Percentiles rank a stretch among this genome's conserved stretches.
phyloP scores from a whole-genome alignment of 805 yeast genomes.

The Candida cerambycidarum region DNA sequence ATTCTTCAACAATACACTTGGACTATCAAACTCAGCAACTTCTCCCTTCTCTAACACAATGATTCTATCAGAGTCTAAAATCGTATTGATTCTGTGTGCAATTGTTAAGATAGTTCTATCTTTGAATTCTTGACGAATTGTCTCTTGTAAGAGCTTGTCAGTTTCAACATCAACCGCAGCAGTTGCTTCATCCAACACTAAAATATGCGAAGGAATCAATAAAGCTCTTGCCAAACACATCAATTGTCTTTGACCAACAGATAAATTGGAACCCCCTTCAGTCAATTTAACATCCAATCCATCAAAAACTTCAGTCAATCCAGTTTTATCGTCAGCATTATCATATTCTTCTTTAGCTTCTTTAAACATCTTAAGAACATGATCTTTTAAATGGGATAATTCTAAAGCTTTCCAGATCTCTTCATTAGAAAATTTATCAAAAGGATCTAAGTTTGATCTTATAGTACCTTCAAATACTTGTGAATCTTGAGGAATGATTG shows the following conservation, averaged over 20 bases:
- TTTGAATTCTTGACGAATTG: slow-evolving; percentile 71
- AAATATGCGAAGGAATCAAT: slow-evolving; percentile 55
- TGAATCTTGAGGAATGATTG: slow-evolving; percentile 47
- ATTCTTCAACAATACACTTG: slow-evolving; percentile 62
- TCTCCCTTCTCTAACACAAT: slow-evolving; percentile 74
- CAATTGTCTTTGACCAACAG: slow-evolving; percentile 54
- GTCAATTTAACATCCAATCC: slow-evolving; percentile 34
- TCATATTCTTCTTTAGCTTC: slow-evolving; percentile 30
- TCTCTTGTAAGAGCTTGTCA: slow-evolving; percentile 72
- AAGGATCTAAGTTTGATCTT: slow-evolving; percentile 43
- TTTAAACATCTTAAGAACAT: slow-evolving; percentile 37
- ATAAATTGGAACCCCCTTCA: slow-evolving; percentile 50
- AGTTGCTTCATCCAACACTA: slow-evolving; percentile 82
- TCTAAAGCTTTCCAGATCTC: slow-evolving; percentile 44
- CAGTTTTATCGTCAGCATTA: slow-evolving; percentile 15
- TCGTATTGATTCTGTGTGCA: slow-evolving; percentile 82
- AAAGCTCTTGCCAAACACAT: slow-evolving; percentile 82
- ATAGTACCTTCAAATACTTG: slow-evolving; percentile 46
- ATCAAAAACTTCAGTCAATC: slow-evolving; percentile 19
- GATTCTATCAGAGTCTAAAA: slow-evolving; percentile 76
- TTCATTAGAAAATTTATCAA: slow-evolving; percentile 33
- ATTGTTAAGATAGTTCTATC: slow-evolving; percentile 79
- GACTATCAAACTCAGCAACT: slow-evolving; percentile 76
- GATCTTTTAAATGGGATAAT: slow-evolving; percentile 43
- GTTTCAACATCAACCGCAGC: slow-evolving; percentile 89